These are phyloP conservation scores for Colletotrichum nymphaeae DNA, from an alignment of 2,329 filamentous ascomycete species.

Conservation along the genomic window DNA sequence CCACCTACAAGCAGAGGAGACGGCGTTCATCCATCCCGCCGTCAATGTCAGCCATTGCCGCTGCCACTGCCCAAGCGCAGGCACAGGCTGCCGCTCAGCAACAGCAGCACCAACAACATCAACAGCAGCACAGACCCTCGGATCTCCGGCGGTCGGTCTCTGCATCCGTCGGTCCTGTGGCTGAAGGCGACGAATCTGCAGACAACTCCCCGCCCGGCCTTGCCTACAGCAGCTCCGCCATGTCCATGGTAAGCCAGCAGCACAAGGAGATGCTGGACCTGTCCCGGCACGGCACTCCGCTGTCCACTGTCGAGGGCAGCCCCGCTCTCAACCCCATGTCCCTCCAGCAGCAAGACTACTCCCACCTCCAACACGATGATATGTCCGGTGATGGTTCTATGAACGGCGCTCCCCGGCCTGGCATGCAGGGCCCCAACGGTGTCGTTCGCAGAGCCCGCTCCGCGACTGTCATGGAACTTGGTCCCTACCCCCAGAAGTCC, in stretches of 20 bases:
- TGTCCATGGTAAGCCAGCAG: conserved; percentile 73
- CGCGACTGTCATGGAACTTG: conserved; percentile 95
- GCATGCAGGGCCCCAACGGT: conserved; percentile 77
- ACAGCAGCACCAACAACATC: conserved; percentile 16
- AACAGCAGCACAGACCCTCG: conserved; percentile 76
- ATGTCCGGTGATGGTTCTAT: conserved; percentile 67
- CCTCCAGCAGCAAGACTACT: conserved; percentile 76
- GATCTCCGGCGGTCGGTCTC: conserved; percentile 94
- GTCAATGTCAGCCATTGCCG: conserved; percentile 75
- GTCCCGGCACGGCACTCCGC: conserved; percentile 90
- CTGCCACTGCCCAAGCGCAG: conserved; percentile 67
- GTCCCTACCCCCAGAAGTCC: conserved; percentile 96
- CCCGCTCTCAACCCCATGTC: conserved; percentile 78
- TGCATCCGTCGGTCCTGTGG: conserved; percentile 83
- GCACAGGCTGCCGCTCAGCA: conserved; percentile 55
- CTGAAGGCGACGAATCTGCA: conserved; percentile 82
- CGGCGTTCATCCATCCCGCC: conserved; percentile 93
- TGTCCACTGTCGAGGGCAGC: conserved; percentile 86
- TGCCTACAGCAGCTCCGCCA: conserved; percentile 76
- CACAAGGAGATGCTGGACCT: conserved; percentile 85
- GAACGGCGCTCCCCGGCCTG: conserved; percentile 68
- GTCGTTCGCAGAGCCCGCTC: conserved; percentile 91
- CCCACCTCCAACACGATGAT: conserved; percentile 72
- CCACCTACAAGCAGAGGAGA: conserved; percentile 97
- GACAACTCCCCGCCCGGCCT: conserved; percentile 84